phyloP scores from a whole-genome alignment of 768 basidiomycete species.

The Suillus variegatus region DNA sequence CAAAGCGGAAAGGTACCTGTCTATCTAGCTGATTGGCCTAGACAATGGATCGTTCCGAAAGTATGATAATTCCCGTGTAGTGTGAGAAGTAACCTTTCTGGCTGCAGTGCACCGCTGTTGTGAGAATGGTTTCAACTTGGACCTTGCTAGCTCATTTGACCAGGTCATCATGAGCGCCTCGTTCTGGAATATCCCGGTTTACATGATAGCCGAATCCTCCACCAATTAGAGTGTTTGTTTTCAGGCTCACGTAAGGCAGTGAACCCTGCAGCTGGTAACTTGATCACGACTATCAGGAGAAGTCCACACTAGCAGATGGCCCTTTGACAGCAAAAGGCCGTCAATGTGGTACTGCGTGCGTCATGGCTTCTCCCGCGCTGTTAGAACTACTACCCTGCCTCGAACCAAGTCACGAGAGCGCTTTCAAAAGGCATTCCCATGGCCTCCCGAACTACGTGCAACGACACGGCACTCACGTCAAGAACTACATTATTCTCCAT shows the following conservation, averaged over 20 bases:
- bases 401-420: background rate
- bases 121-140: constrained; percentile 11
- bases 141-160: background rate
- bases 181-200: background rate
- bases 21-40: background rate
- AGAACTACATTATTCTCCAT: background rate
- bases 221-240: background rate
- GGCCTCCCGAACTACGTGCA: constrained; percentile 2
- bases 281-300: constrained; percentile 10
- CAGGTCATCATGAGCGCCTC: background rate
- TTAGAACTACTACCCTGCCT: constrained; percentile 9
- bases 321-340: constrained; percentile 17
- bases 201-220: background rate
- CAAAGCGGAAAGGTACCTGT: constrained; percentile 5
- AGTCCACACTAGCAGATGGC: constrained; percentile 5
- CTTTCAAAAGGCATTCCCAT: constrained; percentile 1
- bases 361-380: constrained; percentile 4
- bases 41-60: background rate
- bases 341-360: constrained; percentile 1
- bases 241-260: background rate
- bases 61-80: constrained; percentile 23
- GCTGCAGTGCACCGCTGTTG: constrained; percentile 4
- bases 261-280: background rate
- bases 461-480: constrained; percentile 5
- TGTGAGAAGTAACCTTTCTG: constrained; percentile 22